Evolutionary conservation across 2,329 filamentous ascomycete genomes (phyloP).

Genomic region (Esteya vermicola): DNA sequence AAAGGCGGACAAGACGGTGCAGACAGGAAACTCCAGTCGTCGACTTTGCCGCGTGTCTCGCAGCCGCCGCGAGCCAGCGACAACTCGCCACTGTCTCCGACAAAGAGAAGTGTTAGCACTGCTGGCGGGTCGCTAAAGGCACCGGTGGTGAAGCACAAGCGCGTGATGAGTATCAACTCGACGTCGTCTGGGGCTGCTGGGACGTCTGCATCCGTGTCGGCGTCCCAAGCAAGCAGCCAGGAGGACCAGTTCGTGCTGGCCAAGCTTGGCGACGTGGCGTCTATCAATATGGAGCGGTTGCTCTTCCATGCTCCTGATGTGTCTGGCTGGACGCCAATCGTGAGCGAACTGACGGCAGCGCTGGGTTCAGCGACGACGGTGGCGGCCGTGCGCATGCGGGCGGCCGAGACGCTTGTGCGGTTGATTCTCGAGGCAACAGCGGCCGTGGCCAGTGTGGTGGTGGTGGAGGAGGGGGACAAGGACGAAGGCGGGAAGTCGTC

Average conservation of each 20-base stretch:
- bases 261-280: constrained; percentile 59
- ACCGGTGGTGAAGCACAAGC: constrained; percentile 20
- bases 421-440: constrained; percentile 43
- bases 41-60: background rate
- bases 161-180: constrained; percentile 33
- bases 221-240: constrained; percentile 45
- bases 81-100: background rate
- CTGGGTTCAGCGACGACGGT: constrained; percentile 32
- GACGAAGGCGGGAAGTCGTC: too few species aligned
- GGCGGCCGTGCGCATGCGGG: constrained; percentile 40
- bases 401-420: constrained; percentile 49
- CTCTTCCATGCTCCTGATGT: constrained; percentile 49
- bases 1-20: too few species aligned
- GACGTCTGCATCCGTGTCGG: constrained; percentile 26
- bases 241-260: constrained; percentile 55
- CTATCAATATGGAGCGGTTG: constrained; percentile 62
- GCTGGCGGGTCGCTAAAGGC: constrained; percentile 19
- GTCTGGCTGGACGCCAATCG: constrained; percentile 65
- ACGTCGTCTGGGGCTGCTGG: too few species aligned
- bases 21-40: constrained; percentile 13
- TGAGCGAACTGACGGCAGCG: constrained; percentile 34
- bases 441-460: constrained; percentile 37
- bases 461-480: too few species aligned
- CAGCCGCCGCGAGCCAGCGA: too few species aligned
- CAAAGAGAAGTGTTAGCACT: background rate